phyloP scores from a whole-genome alignment of 768 basidiomycete genomes.

The Pisolithus sp. region DNA sequence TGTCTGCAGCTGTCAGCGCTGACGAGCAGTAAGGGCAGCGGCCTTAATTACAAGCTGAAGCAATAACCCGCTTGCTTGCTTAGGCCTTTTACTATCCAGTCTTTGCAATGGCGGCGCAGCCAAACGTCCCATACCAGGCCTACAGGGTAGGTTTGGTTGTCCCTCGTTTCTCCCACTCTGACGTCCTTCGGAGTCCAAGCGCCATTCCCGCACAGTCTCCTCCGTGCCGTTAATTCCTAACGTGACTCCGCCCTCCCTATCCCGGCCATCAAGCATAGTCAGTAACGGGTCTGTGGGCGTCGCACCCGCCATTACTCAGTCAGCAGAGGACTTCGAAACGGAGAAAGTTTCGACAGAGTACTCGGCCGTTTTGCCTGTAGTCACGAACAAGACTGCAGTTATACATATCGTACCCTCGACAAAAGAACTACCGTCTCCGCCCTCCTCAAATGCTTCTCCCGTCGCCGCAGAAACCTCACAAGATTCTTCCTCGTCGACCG shows the following conservation, averaged over 20 bases:
- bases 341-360: conserved; percentile 18
- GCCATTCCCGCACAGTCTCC: conserved; percentile 39
- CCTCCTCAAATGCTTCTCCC: conserved; percentile 1
- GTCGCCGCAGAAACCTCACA: neutral
- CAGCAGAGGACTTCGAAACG: conserved; percentile 7
- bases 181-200: conserved; percentile 35
- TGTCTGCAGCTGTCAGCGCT: no score
- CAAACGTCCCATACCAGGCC: conserved; percentile 43
- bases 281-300: conserved; percentile 5
- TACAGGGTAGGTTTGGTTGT: conserved; percentile 32
- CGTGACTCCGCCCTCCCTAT: conserved; percentile 15
- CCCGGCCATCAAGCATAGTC: conserved; percentile 15
- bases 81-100: neutral
- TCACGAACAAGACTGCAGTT: conserved; percentile 3
- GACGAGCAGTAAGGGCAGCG: no score
- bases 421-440: conserved; percentile 7
- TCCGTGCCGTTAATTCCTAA: conserved; percentile 19
- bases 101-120: conserved; percentile 7
- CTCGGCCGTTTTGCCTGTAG: conserved; percentile 3
- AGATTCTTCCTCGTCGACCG: neutral
- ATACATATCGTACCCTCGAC: conserved; percentile 5
- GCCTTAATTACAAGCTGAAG: no score
- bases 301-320: neutral
- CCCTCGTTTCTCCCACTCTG: neutral
- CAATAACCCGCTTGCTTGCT: no score